Conservation (phyloP, 1,139 yeast genomes). For the Ogataea hybrid region DNA sequence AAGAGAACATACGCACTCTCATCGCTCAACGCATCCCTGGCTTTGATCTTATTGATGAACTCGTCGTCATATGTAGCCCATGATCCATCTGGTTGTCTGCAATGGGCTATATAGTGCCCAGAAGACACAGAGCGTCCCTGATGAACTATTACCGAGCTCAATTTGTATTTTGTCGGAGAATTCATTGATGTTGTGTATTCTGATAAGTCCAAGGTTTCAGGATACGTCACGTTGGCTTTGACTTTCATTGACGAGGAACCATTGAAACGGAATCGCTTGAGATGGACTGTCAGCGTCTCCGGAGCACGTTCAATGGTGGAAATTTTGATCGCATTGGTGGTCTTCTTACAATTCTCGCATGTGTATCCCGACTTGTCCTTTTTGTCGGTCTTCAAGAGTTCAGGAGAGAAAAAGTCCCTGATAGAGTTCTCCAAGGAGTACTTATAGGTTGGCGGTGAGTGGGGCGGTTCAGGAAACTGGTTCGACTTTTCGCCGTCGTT, state of each 20-base stretch:
- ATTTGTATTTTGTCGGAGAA: conserved; percentile 62
- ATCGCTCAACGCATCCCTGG: conserved; percentile 71
- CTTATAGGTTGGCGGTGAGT: conserved; percentile 12
- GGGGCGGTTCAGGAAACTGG: conserved; percentile 7
- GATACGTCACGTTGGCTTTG: conserved; percentile 81
- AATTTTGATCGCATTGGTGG: conserved; percentile 75
- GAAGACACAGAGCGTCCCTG: conserved; percentile 91
- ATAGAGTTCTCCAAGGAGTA: conserved; percentile 74
- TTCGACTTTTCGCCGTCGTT: conserved; percentile 4
- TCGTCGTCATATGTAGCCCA: conserved; percentile 98
- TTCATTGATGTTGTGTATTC: conserved; percentile 51
- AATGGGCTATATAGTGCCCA: conserved; percentile 91
- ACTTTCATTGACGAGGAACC: conserved; percentile 77
- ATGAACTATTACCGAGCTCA: conserved; percentile 86
- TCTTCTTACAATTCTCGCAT: conserved; percentile 81
- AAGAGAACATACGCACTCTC: conserved; percentile 88
- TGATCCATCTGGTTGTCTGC: conserved; percentile 84
- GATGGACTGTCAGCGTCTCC: conserved; percentile 80
- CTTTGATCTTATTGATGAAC: conserved; percentile 69
- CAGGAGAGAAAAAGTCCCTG: conserved; percentile 78
- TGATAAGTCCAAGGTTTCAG: conserved; percentile 70
- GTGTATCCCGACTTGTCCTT: conserved; percentile 67
- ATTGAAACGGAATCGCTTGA: conserved; percentile 87
- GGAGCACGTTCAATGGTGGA: conserved; percentile 80
- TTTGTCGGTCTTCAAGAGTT: conserved; percentile 64